These are phyloP conservation scores for Puccinia horiana DNA, from an alignment of 1,284 basidiomycete genomes.

Conservation along the genomic window DNA sequence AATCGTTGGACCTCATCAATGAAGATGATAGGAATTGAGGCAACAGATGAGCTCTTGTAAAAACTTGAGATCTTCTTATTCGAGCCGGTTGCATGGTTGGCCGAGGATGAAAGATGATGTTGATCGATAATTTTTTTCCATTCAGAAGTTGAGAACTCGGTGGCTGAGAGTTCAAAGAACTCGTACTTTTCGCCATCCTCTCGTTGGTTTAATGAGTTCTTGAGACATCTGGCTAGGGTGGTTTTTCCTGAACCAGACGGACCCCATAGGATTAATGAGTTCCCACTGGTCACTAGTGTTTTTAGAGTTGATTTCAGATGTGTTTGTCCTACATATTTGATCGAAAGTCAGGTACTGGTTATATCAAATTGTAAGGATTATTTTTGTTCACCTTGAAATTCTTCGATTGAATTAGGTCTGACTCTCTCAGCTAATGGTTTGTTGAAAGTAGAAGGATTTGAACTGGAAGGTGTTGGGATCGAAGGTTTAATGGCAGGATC, in stretches of 20 bases:
- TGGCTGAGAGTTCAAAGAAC: slow-evolving; percentile 58
- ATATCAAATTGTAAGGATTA: background rate
- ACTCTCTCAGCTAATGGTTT: slow-evolving; percentile 41
- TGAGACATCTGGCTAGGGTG: slow-evolving; percentile 73
- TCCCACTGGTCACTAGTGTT: slow-evolving; percentile 62
- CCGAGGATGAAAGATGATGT: slow-evolving; percentile 60
- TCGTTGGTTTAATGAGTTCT: slow-evolving; percentile 68
- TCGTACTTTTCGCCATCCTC: slow-evolving; percentile 48
- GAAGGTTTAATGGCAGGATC: background rate
- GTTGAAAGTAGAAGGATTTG: background rate
- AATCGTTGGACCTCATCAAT: slow-evolving; percentile 87
- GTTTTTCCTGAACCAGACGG: slow-evolving; percentile 79
- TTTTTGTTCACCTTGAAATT: slow-evolving; percentile 21
- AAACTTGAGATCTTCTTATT: slow-evolving; percentile 2
- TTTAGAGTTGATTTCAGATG: slow-evolving; percentile 58
- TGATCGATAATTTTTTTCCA: slow-evolving; percentile 79
- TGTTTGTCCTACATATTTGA: slow-evolving; percentile 72
- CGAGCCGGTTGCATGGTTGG: slow-evolving; percentile 61
- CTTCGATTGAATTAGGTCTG: slow-evolving; percentile 26
- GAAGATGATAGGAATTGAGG: slow-evolving; percentile 68
- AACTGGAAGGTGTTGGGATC: background rate
- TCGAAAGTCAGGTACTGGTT: slow-evolving; percentile 46
- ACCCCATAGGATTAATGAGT: slow-evolving; percentile 64
- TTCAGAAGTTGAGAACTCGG: slow-evolving; percentile 70
- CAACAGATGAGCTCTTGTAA: slow-evolving; percentile 55